A percentile compares a stretch with the other conserved stretches of the same genome.
Conservation (phyloP, 805 yeast species). For the Wickerhamomyces rabaulensis region DNA sequence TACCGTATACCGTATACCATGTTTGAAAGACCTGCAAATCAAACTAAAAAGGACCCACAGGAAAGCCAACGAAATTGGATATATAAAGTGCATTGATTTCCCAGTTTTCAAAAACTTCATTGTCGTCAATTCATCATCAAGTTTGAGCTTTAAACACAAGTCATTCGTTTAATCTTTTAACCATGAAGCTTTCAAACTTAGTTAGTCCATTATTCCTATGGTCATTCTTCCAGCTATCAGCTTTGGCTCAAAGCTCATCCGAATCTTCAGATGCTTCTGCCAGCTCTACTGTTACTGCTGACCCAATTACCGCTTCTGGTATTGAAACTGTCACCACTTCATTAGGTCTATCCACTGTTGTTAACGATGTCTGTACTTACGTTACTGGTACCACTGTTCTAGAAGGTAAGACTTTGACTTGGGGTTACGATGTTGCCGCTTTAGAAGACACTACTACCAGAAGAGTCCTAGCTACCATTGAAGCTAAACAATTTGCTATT, state of each 20-base stretch:
- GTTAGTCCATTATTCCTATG: neutral
- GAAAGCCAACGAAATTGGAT: neutral
- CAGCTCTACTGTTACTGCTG: neutral
- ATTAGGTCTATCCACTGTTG: neutral
- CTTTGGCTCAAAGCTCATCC: neutral
- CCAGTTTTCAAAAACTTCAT: neutral
- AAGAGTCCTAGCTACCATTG: neutral
- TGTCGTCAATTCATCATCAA: too few relatives aligned
- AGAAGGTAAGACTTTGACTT: neutral
- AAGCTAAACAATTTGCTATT: conserved; percentile 5
- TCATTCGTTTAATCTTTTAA: neutral
- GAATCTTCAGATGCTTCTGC: neutral
- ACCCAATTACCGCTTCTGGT: neutral
- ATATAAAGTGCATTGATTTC: neutral
- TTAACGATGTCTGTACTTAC: neutral
- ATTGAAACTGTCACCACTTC: neutral
- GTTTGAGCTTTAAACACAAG: neutral
- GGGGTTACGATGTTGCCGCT: neutral
- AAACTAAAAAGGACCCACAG: neutral
- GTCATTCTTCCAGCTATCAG: neutral
- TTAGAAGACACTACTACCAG: neutral
- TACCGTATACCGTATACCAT: too few relatives aligned
- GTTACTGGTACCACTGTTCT: neutral
- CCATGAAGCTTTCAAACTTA: conserved; percentile 1
- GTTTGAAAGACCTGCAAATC: neutral